These are phyloP conservation scores for Xylaria sp. DNA, from an alignment of 2,329 filamentous ascomycete species.

Conservation along the genomic window DNA sequence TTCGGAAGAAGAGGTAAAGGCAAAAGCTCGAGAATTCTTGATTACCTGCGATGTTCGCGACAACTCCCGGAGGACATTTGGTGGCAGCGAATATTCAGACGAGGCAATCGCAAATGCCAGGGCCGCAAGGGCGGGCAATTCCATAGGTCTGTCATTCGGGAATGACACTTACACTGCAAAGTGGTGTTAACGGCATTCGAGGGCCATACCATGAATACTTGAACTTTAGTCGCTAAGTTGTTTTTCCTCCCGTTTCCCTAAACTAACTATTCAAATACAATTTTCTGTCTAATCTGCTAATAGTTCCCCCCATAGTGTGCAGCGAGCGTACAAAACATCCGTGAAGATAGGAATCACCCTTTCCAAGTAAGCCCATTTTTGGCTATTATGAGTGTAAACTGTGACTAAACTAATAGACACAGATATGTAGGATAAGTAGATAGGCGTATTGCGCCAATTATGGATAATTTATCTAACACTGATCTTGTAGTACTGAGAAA, in stretches of 20 bases:
- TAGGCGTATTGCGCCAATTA: too few relatives aligned
- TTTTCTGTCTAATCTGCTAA: too few relatives aligned
- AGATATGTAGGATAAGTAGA: too few relatives aligned
- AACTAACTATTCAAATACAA: too few relatives aligned
- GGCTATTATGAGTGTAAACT: too few relatives aligned
- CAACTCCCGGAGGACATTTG: background rate
- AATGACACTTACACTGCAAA: background rate
- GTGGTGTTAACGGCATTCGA: background rate
- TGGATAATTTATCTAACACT: background rate
- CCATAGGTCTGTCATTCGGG: background rate
- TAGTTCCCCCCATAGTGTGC: too few relatives aligned
- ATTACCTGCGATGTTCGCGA: background rate
- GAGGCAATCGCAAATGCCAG: background rate
- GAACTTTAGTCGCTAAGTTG: too few relatives aligned
- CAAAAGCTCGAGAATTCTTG: background rate
- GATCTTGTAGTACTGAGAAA: background rate
- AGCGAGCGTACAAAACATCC: too few relatives aligned
- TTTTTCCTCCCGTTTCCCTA: too few relatives aligned
- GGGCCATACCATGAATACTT: background rate
- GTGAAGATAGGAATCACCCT: too few relatives aligned
- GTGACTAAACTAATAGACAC: too few relatives aligned
- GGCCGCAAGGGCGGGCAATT: background rate
- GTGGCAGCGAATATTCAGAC: background rate
- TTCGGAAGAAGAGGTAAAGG: background rate
- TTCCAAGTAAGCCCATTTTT: too few relatives aligned